Conservation (phyloP, 257 asterid genomes). For the Solanum commersonii region DNA sequence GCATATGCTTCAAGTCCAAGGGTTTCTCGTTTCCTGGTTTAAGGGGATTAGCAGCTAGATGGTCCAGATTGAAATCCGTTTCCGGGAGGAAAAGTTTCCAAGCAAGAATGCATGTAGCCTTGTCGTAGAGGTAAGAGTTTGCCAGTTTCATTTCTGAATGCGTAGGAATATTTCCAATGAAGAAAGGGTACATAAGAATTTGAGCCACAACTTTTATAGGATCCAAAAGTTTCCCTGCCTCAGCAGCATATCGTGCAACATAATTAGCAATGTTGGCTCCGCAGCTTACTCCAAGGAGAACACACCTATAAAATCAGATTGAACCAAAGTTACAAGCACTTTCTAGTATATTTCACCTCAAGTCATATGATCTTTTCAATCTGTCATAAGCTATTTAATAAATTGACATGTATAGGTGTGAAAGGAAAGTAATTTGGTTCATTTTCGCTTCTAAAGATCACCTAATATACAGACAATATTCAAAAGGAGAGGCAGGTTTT, state of each 20-base stretch:
- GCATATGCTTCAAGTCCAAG: conserved; percentile 49
- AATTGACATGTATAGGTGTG: background rate
- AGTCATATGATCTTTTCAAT: background rate
- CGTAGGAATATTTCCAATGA: conserved; percentile 57
- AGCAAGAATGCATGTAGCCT: conserved; percentile 48
- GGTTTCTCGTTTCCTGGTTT: conserved; percentile 7
- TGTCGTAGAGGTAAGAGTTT: conserved; percentile 69
- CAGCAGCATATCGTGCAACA: conserved; percentile 42
- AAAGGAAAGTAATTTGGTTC: background rate
- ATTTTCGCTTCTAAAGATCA: background rate
- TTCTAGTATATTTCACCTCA: background rate
- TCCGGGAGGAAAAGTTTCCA: conserved; percentile 76
- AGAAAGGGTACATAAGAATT: conserved; percentile 76
- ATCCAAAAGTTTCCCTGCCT: conserved; percentile 48
- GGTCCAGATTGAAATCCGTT: conserved; percentile 48
- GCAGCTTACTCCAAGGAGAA: conserved; percentile 76
- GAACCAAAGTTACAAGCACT: background rate
- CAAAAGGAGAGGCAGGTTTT: background rate
- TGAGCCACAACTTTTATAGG: conserved; percentile 82
- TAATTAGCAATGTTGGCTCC: conserved; percentile 76
- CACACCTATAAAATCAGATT: conserved; percentile 45
- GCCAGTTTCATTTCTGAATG: conserved; percentile 48
- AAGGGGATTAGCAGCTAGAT: conserved; percentile 72
- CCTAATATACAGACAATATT: background rate
- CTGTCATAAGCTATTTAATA: background rate